Evolutionary conservation across 1,284 basidiomycete species (phyloP).

Genomic region (Jaminaea rosea): DNA sequence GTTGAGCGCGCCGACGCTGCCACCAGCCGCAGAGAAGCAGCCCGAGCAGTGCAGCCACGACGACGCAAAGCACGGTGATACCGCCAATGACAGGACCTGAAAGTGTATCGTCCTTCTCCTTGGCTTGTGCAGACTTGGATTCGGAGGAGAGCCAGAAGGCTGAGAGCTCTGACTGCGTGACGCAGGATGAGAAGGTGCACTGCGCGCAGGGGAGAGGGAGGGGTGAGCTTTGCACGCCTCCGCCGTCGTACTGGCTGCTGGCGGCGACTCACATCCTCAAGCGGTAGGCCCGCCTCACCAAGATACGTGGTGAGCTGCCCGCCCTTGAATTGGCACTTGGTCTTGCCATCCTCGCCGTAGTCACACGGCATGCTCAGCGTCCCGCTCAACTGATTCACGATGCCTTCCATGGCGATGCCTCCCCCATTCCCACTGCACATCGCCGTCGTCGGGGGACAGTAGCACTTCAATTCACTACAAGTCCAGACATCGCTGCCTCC

Average conservation of each 20-base stretch:
- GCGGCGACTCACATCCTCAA: slow-evolving; percentile 6
- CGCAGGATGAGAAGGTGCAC: slow-evolving; percentile 25
- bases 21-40: slow-evolving; percentile 14
- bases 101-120: slow-evolving; percentile 6
- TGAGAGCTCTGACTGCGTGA: slow-evolving; percentile 22
- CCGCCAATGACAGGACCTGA: slow-evolving; percentile 24
- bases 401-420: slow-evolving; percentile 14
- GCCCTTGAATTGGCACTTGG: slow-evolving; percentile 20
- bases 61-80: slow-evolving; percentile 23
- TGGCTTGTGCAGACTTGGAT: too few relatives aligned
- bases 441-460: slow-evolving; percentile 24
- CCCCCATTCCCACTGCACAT: slow-evolving; percentile 16
- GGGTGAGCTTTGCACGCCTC: not conserved
- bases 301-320: slow-evolving; percentile 23
- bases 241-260: not conserved
- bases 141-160: too few relatives aligned
- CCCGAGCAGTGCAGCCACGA: slow-evolving; percentile 12
- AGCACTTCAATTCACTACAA: slow-evolving; percentile 25
- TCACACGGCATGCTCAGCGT: slow-evolving; percentile 31
- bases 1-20: slow-evolving; percentile 14
- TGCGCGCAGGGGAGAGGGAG: not conserved
- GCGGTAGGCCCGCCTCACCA: slow-evolving; percentile 21
- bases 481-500: slow-evolving; percentile 19
- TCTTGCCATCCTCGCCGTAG: slow-evolving; percentile 18
- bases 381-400: slow-evolving; percentile 30